Base-by-base conservation (phyloP, 139 green algal genomes). In the Coelastrella sp. region DNA sequence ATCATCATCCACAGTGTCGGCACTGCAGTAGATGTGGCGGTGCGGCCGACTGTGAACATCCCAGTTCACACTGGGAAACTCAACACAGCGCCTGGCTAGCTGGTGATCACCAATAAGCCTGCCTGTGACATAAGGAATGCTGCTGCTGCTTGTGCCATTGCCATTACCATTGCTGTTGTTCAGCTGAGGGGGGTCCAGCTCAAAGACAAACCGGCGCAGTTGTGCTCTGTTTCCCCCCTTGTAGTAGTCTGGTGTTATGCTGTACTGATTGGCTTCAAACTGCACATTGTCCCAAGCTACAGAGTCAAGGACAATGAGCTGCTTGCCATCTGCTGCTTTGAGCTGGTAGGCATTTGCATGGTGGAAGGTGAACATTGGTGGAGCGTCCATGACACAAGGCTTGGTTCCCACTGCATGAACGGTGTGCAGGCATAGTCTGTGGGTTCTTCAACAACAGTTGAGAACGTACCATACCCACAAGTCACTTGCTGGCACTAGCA, bases 301-400 rank as follows among this genome's bases (percentile, higher is more conserved):
- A 0, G 88, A 91, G 83, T 96, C 93, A 0, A 96, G 34, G 15
- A 94, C 88, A 40, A 95, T 25, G n/a, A 41, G 48, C 32, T 51
- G 30, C 62, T 25, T 66, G 73, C 45, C 45, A 25, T 8, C 7
- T 64, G 51, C 34, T 66, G 51, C 37, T 57, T 27, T 30, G 23
- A 5, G 27, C 40, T 32, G 51, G 59, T n/a, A 97, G 0, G 91
- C 94, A 62, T 96, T 96, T 19, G 90, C 90, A 79, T 96, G 93
- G 79, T 97, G 94, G 81, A 97, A 96, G 8, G 91, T 63, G 81
- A 97, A 97, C 78, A 85, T 90, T 34, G 91, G 68, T 11, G 87
- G 62, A 1, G 82, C 74, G n/a, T 83, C 62, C 57, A 91, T 45
- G 62, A 59, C 38, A 35, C 48, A 43, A n/a, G 75, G 23, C 17